These are phyloP conservation scores for Jackrogersella multiformis DNA, from an alignment of 495 filamentous ascomycete genomes.

Conservation along the genomic window DNA sequence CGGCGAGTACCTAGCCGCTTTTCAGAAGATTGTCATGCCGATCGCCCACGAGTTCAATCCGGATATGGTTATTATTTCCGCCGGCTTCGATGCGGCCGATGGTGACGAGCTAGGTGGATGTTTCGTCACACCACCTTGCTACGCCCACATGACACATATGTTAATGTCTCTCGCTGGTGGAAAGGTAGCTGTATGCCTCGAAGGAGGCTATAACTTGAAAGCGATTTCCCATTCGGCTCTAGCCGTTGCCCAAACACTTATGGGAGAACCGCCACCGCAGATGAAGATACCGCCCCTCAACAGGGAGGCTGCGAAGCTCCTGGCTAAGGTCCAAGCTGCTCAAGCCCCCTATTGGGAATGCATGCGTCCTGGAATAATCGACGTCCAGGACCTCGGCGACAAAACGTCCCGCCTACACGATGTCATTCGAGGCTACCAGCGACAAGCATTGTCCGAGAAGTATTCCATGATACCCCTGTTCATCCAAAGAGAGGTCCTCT, in stretches of 20 bases:
- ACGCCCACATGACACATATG: conserved; percentile 99
- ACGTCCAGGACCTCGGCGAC: conserved; percentile 51
- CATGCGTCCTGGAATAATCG: conserved; percentile 62
- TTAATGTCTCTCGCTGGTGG: conserved; percentile 94
- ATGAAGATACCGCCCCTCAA: conserved; percentile 60
- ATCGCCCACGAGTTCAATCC: conserved; percentile 92
- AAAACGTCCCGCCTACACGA: conserved; percentile 62
- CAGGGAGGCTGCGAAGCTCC: conserved; percentile 57
- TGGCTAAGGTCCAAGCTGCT: conserved; percentile 60
- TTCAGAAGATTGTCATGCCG: conserved; percentile 97
- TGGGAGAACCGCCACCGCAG: conserved; percentile 90
- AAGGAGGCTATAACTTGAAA: conserved; percentile 93
- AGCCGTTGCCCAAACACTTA: conserved; percentile 88
- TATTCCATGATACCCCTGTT: conserved; percentile 78
- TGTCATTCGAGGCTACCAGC: conserved; percentile 77
- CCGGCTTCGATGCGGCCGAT: conserved; percentile 94
- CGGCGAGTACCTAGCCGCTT: conserved; percentile 95
- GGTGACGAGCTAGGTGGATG: conserved; percentile 93
- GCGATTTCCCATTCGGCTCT: conserved; percentile 93
- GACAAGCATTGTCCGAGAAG: conserved; percentile 70
- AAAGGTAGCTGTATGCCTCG: conserved; percentile 89
- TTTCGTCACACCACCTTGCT: conserved; percentile 88
- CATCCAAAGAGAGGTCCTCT: conserved; percentile 74
- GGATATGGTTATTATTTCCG: conserved; percentile 94
- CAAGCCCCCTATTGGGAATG: conserved; percentile 70